Evolutionary conservation across 306 rosid genomes (phyloP).

Genomic region (Dryas alaskensis): DNA sequence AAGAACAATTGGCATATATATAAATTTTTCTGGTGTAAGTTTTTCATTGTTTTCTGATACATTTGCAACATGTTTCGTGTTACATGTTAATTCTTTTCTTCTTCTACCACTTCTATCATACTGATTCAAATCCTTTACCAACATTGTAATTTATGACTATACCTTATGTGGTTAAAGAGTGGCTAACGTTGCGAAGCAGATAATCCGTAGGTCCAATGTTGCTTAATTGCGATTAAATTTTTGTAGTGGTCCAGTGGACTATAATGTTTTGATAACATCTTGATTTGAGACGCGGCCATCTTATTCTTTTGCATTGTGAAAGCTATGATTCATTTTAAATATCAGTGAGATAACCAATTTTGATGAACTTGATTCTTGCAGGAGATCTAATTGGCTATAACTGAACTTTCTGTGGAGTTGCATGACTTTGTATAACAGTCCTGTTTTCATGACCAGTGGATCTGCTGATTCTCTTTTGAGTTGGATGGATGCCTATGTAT

Average conservation of each 20-base stretch:
- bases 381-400: background rate
- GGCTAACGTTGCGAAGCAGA: background rate
- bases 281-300: background rate
- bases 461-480: background rate
- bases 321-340: too few relatives aligned
- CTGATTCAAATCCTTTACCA: background rate
- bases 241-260: background rate
- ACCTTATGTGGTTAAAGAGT: background rate
- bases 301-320: background rate
- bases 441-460: background rate
- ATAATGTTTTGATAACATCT: background rate
- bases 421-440: background rate
- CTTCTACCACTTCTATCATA: background rate
- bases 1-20: too few relatives aligned
- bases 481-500: background rate
- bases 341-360: background rate
- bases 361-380: slow-evolving; percentile 1
- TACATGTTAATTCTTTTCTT: background rate
- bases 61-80: too few relatives aligned
- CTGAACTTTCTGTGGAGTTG: slow-evolving; percentile 1
- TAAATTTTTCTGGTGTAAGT: too few relatives aligned
- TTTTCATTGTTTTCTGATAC: too few relatives aligned
- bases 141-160: background rate
- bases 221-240: background rate
- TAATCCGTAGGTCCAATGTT: background rate